Base-by-base conservation (phyloP, 2,329 filamentous ascomycete species). In the Graphium sp. region DNA sequence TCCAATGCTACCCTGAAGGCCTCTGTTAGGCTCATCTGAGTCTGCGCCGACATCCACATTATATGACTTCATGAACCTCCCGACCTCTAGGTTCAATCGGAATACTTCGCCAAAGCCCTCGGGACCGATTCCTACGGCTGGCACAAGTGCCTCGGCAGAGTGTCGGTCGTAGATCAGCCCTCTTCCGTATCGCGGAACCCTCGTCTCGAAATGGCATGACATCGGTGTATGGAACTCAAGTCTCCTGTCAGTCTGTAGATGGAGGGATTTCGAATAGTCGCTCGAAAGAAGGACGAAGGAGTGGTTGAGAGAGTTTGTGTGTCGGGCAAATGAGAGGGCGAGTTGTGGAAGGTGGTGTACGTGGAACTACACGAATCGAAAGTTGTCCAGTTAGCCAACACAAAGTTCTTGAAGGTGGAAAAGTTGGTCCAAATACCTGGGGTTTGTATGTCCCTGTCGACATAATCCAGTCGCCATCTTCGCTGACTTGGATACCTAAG, bases 391-490 rank as follows among this genome's bases (percentile, higher is more conserved):
- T n/a, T n/a, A n/a, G n/a, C n/a, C n/a, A n/a, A n/a, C n/a, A n/a
- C n/a, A n/a, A n/a, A n/a, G n/a, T n/a, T n/a, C n/a, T n/a, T n/a
- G n/a, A n/a, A n/a, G n/a, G n/a, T n/a, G n/a, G n/a, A n/a, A n/a
- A n/a, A n/a, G n/a, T n/a, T n/a, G n/a, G n/a, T n/a, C n/a, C n/a
- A n/a, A n/a, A n/a, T n/a, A n/a, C n/a, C 35, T 55, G 52, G 27
- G 53, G 60, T 50, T 62, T 70, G 50, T 72, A 76, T 30, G 70
- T 75, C 58, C 83, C 84, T 29, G 85, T 91, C 44, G 81, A 91
- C 81, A 94, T 89, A 22, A 89, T 73, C 85, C 89, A 98, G 47
- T 95, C 77, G 27, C 87, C 87, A 67, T 98, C 89, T 33, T 93
- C 85, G 42, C 82, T 93, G 37, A 89, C 71, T 28, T 83, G 71